Evolutionary conservation across 345 rosid genomes (phyloP), one percentile per base, ranked within the genome.

Genomic region (Bruguiera parviflora): DNA sequence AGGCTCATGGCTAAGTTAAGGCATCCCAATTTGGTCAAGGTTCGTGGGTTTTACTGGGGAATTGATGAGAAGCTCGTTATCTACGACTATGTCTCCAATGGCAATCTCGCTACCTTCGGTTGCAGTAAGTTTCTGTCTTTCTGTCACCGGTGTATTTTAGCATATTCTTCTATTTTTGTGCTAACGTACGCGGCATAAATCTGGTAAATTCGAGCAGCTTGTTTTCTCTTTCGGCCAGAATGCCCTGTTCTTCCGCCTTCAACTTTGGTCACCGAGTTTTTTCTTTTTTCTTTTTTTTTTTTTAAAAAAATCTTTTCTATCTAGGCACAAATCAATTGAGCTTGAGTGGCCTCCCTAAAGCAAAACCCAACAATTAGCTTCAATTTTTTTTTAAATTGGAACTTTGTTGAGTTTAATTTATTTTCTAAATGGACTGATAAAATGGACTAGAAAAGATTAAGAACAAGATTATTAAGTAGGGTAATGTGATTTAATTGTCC

Each of bases 21-120:
- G 71, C 99, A 95, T 71, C 93, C 82, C 1, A 91, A 95, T 75
- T 65, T 95, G 81, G 90, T 89, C 3, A 81, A 73, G 62, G 68
- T 91, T 72, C 78, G 88, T 11, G 99, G 97, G 65, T 95, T 91
- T 66, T 86, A 83, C 73, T 88, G 99, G 99, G 97, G 86, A 67
- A 76, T 75, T 2, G 87, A 84, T 59, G 99, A 95, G 82, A 95
- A 91, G 89, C 99, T 95, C 69, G 70, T 91, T 9, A 84, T 91
- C 80, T 87, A 82, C 63, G 96, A 95, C 53, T 88, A 80, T 39
- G 79, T 85, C 78, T 65, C 89, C 78, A 84, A 88, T 68, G 97
- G 96, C 79, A 88, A 86, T 84, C 92, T 95, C 71, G 83, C 83
- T 49, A 68, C 73, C 79, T 72, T 74, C 66, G 39, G 75, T 80